Evolutionary conservation across 2,329 filamentous ascomycete genomes (phyloP), one percentile per base, ranked within the genome.

Genomic region (Thelonectria blattea): DNA sequence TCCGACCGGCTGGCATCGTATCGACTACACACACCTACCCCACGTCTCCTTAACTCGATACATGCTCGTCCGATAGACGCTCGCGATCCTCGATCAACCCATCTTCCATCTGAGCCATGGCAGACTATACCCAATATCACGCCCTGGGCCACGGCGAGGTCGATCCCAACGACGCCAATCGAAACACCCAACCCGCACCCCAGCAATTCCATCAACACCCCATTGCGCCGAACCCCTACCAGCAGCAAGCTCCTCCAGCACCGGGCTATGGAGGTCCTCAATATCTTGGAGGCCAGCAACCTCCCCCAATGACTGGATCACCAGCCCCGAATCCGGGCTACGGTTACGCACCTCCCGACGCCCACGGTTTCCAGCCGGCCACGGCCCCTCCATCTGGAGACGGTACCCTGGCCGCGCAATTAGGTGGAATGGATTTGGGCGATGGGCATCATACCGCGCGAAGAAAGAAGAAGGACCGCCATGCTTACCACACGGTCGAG

Each of bases 391-490:
- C 74, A 42, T 71, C 74, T 56, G 78, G 77, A 58, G 83, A 86
- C 68, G 78, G 73, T 56, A 81, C 80, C 15, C 74, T 92, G 61
- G 83, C 88, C 48, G 84, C 87, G 56, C 92, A 96, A 76, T 90
- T 96, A 89, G 88, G 89, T 43, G 88, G 87, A 61, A 86, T 96
- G 84, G 88, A 83, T 42, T 80, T 96, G 67, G 87, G 83, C 34
- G 72, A 74, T 34, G 75, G 81, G 47, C 79, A 81, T 37, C 74
- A 85, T 50, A 80, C 80, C 2, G 78, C 78, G 58, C 83, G 87
- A 74, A 90, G 83, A 76, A 92, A 93, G 83, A 98, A 97, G 87
- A 97, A 97, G 84, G 91, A 97, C 75, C 87, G 92, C 61, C 94
- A 98, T 78, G 94, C 93, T 65, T 91, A 96, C 76, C 94, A 98